Conservation (phyloP, 2,329 filamentous ascomycete genomes). For the Lojkania enalia region DNA sequence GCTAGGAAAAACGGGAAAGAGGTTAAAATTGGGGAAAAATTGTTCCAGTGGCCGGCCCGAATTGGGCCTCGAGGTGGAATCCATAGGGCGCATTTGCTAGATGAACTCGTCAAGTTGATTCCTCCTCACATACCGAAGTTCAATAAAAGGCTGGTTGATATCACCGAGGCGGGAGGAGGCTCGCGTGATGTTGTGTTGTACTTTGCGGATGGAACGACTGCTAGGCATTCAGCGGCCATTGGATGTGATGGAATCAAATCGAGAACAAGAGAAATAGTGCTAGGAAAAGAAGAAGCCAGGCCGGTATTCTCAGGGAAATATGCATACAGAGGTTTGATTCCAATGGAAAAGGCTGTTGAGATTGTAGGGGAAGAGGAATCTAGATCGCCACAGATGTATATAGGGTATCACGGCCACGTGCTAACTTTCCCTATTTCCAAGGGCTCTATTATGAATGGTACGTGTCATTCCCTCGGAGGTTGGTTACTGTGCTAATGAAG, state of each 20-base stretch:
- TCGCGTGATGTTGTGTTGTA: slow-evolving; percentile 42
- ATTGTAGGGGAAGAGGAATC: slow-evolving; percentile 57
- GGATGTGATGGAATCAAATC: slow-evolving; percentile 70
- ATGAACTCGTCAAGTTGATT: slow-evolving; percentile 54
- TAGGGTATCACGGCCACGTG: slow-evolving; percentile 61
- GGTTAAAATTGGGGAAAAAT: slow-evolving; percentile 34
- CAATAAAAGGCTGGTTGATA: slow-evolving; percentile 44
- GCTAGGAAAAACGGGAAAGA: slow-evolving; percentile 22
- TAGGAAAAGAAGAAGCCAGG: slow-evolving; percentile 52
- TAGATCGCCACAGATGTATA: slow-evolving; percentile 59
- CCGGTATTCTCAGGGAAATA: slow-evolving; percentile 62
- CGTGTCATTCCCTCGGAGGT: neutral
- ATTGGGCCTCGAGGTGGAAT: slow-evolving; percentile 41
- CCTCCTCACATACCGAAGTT: slow-evolving; percentile 50
- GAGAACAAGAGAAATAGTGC: slow-evolving; percentile 56
- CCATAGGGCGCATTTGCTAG: slow-evolving; percentile 55
- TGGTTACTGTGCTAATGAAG: slow-evolving; percentile 14
- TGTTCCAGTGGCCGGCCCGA: slow-evolving; percentile 33
- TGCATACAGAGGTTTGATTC: slow-evolving; percentile 65
- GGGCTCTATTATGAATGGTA: slow-evolving; percentile 60
- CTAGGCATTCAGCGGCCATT: slow-evolving; percentile 56
- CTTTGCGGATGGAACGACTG: slow-evolving; percentile 54
- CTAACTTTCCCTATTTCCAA: slow-evolving; percentile 65
- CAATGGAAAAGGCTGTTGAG: slow-evolving; percentile 58
- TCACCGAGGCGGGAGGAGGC: slow-evolving; percentile 33